Evolutionary conservation across 257 asterid genomes (phyloP).

Genomic region (Vinca minor): DNA sequence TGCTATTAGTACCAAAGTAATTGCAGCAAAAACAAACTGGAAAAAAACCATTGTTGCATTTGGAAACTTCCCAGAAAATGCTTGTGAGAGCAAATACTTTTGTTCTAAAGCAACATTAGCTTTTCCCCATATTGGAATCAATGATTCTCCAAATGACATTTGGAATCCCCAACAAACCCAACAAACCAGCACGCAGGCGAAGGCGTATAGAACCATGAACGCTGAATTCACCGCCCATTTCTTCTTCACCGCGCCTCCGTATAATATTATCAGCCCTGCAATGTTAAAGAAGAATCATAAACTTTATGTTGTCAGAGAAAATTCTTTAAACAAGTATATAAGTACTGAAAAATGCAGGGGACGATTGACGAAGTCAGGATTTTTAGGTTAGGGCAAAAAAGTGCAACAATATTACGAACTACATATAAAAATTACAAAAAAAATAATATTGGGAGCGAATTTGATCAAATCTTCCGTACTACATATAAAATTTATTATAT

Average conservation of each 20-base stretch:
- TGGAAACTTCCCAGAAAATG: slow-evolving; percentile 40
- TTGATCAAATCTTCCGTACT: too few relatives aligned
- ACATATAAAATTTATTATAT: too few relatives aligned
- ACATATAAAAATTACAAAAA: too few relatives aligned
- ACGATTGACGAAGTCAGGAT: too few relatives aligned
- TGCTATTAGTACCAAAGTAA: slow-evolving; percentile 33
- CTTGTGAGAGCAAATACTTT: slow-evolving; percentile 30
- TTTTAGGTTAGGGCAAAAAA: too few relatives aligned
- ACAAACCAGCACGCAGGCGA: slow-evolving; percentile 38
- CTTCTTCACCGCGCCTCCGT: slow-evolving; percentile 49
- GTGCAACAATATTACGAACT: too few relatives aligned
- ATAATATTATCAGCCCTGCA: slow-evolving; percentile 44
- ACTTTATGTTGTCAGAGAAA: too few relatives aligned
- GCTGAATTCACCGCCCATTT: too few relatives aligned
- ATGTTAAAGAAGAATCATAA: slow-evolving; percentile 39
- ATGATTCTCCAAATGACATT: slow-evolving; percentile 38
- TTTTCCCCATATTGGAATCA: slow-evolving; percentile 33
- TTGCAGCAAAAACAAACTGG: too few relatives aligned
- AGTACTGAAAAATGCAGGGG: too few relatives aligned
- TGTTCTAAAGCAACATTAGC: slow-evolving; percentile 30
- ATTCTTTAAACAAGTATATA: too few relatives aligned
- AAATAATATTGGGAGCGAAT: too few relatives aligned
- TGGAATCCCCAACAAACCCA: slow-evolving; percentile 53
- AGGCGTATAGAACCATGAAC: slow-evolving; percentile 46
- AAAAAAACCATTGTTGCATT: slow-evolving; percentile 48